Base-by-base conservation (phyloP, 2,329 filamentous ascomycete genomes). In the Xylariaceae sp. region DNA sequence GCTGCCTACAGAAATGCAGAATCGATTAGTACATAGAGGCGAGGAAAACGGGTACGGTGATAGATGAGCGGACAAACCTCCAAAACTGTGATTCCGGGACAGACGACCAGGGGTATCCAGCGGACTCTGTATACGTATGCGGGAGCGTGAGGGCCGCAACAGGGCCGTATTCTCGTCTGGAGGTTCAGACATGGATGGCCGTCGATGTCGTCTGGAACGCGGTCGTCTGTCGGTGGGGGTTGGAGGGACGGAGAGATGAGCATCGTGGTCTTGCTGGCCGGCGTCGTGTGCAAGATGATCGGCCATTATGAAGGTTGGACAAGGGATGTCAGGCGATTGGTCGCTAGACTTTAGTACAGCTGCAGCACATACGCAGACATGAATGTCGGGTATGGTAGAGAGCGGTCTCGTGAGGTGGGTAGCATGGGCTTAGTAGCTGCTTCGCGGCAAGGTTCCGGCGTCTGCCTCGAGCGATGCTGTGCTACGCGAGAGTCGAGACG, bases 131-230 rank as follows among this genome's bases (percentile, higher is more conserved):
- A 68, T 67, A 47, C 71, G 67, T 28, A 71, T 60, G 11, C 61
- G 68, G 18, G 69, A 68, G 42, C 64, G 63, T 4, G 68, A 66
- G 19, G 54, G 55, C 6, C 59, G 57, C 3, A 74, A 54, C 9
- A 75, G 57, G 4, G 72, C 63, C 12, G 71, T 71, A 19, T 62
- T 64, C 50, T 75, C 72, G 43, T 74, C 69, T 1, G 64, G 52
- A 2, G 45, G 29, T n/a, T 59, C 51, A 12, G 57, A 51, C 29
- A 44, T 15, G 30, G 57, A 59, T 19, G 49, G 48, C 17, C 52
- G 53, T 37, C 57, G 51, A 15, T 37, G 34, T 42, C 44, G 47
- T 43, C 52, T 50, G n/a, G 53, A 39, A 38, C 49, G 51, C 9
- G 48, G 54, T 26, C 56, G 56, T n/a, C 36, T 44, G 29, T 39